These are phyloP conservation scores for Pyrenophora tritici-repentis DNA, from an alignment of 2,329 filamentous ascomycete species.

Conservation along the genomic window DNA sequence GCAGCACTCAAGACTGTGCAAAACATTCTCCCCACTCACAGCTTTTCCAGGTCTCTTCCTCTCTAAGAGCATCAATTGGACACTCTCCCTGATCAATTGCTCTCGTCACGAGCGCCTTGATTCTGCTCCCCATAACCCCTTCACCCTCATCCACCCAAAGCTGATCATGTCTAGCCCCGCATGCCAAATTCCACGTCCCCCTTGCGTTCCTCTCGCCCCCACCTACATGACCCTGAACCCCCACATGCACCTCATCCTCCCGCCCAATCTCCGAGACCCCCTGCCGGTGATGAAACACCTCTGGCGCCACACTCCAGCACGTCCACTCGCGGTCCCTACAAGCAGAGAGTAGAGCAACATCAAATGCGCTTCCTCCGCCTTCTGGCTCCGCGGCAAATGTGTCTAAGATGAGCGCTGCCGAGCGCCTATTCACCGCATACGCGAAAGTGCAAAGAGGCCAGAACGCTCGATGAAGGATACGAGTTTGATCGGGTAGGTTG, in stretches of 20 bases:
- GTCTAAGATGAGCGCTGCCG: conserved; percentile 37
- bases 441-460: conserved; percentile 50
- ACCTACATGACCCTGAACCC: not conserved
- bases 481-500: conserved; percentile 29
- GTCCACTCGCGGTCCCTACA: conserved; percentile 44
- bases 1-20: conserved; percentile 12
- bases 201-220: not conserved
- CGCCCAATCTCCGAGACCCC: conserved; percentile 32
- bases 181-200: conserved; percentile 21
- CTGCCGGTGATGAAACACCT: conserved; percentile 49
- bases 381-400: conserved; percentile 25
- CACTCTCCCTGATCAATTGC: conserved; percentile 11
- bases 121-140: not conserved
- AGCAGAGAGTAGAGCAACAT: conserved; percentile 47
- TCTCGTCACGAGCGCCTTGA: conserved; percentile 2
- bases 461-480: conserved; percentile 42
- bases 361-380: conserved; percentile 38
- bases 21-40: conserved; percentile 19
- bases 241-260: not conserved
- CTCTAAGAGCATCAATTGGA: conserved; percentile 7
- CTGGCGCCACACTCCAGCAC: conserved; percentile 47
- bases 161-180: conserved; percentile 15
- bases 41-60: conserved; percentile 12
- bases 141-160: conserved; percentile 16
- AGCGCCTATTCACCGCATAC: conserved; percentile 44